Evolutionary conservation across 192 early-diverging fungal species (phyloP), one percentile per base, ranked within the genome.

Genomic region (Mortierella claussenii): DNA sequence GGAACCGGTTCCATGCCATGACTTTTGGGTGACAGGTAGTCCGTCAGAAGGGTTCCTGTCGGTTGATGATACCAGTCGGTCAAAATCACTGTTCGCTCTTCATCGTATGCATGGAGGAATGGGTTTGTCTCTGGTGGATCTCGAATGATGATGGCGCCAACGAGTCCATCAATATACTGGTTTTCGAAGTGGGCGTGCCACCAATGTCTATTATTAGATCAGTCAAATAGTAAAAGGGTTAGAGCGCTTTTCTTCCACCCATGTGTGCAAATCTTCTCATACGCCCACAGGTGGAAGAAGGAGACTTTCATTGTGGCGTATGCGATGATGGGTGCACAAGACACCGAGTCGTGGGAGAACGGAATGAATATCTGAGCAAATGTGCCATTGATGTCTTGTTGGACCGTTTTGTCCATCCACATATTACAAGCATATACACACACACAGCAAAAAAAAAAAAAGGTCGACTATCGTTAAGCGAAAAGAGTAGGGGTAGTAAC

Each of bases 61-160:
- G 52, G 17, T 15, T 80, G 53, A 54, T 86, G 84, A 52, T 78
- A 83, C 80, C 80, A 86, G 47, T 86, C 80, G 20, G 73, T 48
- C 13, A 81, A 37, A 17, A 75, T 48, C 11, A 81, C 30, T 4
- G 50, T 69, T 13, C 68, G 59, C 65, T 86, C 84, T 17, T 65
- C 78, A 36, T 86, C 80, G 37, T 86, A 86, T 2, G 51, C 51
- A 13, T 56, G 52, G 44, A 62, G 57, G 51, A 74, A 73, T 10
- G 79, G 79, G 44, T 73, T 34, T 12, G 62, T 68, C 32, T 76
- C 79, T 26, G 60, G 65, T 34, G 61, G 66, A 37, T 82, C 79
- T n/a, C 64, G 70, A 24, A 82, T 63, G 21, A 80, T 80, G 15
- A 82, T 46, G 8, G 71, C 46, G 23, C 81, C 81, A 4, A 78